A percentile compares a stretch with the other conserved stretches of the same genome.
These are phyloP conservation scores for Lepidium aucheri DNA, from an alignment of 345 rosid species.

Conservation along the genomic window DNA sequence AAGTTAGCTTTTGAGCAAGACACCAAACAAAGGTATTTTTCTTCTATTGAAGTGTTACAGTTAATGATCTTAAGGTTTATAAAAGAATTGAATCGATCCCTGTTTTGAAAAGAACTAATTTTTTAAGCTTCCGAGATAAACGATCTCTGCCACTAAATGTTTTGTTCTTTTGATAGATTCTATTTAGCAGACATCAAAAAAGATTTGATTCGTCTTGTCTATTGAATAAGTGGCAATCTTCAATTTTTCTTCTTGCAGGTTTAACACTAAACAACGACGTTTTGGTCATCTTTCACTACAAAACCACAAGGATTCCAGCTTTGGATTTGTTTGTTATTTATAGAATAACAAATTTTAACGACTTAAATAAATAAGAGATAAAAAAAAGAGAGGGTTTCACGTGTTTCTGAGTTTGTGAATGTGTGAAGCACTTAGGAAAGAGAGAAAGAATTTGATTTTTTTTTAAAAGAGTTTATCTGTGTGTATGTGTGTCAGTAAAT, in stretches of 20 bases:
- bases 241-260: constrained; percentile 28
- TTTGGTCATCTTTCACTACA: not conserved
- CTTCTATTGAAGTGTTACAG: not conserved
- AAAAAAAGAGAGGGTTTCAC: constrained; percentile 16
- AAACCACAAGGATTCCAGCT: constrained; percentile 14
- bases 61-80: not conserved
- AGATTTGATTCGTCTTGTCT: constrained; percentile 41
- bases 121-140: not conserved
- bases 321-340: constrained; percentile 23
- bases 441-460: constrained; percentile 16
- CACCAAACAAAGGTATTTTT: not conserved
- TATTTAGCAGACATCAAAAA: constrained; percentile 30
- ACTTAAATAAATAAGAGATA: not conserved
- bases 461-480: constrained; percentile 19
- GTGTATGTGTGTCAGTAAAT: constrained; percentile 48
- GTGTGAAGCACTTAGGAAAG: constrained; percentile 35
- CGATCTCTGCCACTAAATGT: constrained; percentile 30
- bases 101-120: not conserved
- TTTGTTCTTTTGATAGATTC: constrained; percentile 14
- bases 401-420: constrained; percentile 30
- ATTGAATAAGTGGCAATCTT: constrained; percentile 37
- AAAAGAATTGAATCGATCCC: not conserved
- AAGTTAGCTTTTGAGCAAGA: not conserved
- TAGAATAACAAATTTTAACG: not conserved
- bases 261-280: constrained; percentile 12